A percentile compares a stretch with the other conserved stretches of the same genome.
phyloP scores from a whole-genome alignment of 2,329 filamentous ascomycete species.

The Colletotrichum scovillei region DNA sequence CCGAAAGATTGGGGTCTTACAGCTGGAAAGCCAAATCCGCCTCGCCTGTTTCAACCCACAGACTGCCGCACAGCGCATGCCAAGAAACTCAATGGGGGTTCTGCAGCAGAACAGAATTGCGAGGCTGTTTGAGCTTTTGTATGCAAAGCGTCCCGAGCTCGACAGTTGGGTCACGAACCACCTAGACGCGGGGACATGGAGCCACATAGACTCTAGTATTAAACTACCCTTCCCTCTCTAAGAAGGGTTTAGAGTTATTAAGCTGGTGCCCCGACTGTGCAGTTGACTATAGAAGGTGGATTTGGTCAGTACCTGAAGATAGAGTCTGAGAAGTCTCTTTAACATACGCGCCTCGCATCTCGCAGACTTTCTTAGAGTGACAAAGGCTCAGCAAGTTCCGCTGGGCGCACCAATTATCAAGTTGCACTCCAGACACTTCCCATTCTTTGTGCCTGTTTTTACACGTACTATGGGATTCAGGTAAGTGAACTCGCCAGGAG shows the following conservation, averaged over 20 bases:
- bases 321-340: no score
- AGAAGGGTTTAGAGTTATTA: no score
- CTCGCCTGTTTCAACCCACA: neutral
- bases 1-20: neutral
- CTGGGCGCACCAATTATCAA: no score
- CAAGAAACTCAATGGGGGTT: neutral
- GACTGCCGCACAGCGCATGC: slow-evolving; percentile 19
- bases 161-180: neutral
- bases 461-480: neutral
- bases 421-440: neutral
- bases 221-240: neutral
- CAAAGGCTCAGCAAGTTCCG: no score
- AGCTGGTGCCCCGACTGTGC: no score
- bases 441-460: neutral
- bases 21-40: neutral
- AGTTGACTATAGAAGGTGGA: no score
- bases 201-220: neutral
- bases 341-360: no score
- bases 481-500: neutral
- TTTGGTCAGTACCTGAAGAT: no score
- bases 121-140: neutral
- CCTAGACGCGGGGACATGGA: neutral
- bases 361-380: no score
- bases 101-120: neutral
- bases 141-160: slow-evolving; percentile 21